These are phyloP conservation scores for Tetrapisispora fleetii DNA, from an alignment of 805 yeast species.

Conservation along the genomic window DNA sequence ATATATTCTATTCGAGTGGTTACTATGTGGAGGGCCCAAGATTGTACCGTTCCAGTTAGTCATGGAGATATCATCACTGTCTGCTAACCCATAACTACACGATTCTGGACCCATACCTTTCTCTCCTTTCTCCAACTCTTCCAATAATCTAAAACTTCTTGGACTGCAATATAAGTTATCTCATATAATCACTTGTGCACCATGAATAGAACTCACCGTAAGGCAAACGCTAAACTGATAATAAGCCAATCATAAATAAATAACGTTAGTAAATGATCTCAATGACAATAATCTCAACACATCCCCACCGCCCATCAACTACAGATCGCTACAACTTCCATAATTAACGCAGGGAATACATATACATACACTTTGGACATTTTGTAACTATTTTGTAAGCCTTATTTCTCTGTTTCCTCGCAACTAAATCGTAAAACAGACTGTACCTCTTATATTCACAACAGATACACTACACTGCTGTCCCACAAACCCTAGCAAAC, in stretches of 20 bases:
- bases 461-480: too few relatives aligned
- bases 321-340: too few relatives aligned
- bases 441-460: too few relatives aligned
- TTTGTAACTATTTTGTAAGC: neutral
- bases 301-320: too few relatives aligned
- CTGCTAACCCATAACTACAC: slow-evolving; percentile 88
- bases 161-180: slow-evolving; percentile 35
- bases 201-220: neutral
- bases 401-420: neutral
- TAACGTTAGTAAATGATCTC: neutral
- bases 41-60: slow-evolving; percentile 97
- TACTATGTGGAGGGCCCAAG: slow-evolving; percentile 88
- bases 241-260: neutral
- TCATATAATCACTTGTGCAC: neutral
- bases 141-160: slow-evolving; percentile 86
- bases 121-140: slow-evolving; percentile 96
- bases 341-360: too few relatives aligned
- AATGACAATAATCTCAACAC: too few relatives aligned
- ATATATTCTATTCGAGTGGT: slow-evolving; percentile 90
- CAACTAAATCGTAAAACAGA: too few relatives aligned
- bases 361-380: slow-evolving; percentile 14
- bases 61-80: slow-evolving; percentile 86
- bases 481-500: too few relatives aligned
- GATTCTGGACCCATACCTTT: slow-evolving; percentile 96
- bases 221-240: neutral